A percentile compares a stretch with the other conserved stretches of the same genome.
Conservation (phyloP, 306 rosid species). For the Senna siamea region DNA sequence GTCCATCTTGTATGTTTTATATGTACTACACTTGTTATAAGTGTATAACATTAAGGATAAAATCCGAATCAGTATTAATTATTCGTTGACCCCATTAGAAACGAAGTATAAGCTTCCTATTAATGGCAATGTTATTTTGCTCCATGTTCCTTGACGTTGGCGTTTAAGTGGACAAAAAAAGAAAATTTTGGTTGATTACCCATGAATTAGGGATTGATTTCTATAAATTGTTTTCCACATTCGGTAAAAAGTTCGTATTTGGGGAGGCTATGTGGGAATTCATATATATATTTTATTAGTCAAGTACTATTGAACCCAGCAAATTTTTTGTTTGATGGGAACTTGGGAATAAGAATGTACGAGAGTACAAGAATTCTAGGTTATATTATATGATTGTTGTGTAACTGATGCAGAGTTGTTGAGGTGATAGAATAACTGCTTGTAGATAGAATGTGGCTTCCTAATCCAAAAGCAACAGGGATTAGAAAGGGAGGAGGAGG, state of each 20-base stretch:
- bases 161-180: slow-evolving; percentile 34
- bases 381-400: neutral
- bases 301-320: neutral
- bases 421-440: neutral
- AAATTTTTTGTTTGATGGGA: neutral
- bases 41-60: too few species aligned
- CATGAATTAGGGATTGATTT: slow-evolving; percentile 39
- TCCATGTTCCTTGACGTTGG: neutral
- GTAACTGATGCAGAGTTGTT: neutral
- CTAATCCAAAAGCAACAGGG: slow-evolving; percentile 35
- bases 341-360: neutral
- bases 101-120: slow-evolving; percentile 17
- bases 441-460: slow-evolving; percentile 60
- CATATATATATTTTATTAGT: neutral
- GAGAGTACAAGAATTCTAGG: neutral
- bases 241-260: neutral
- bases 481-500: slow-evolving; percentile 55
- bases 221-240: slow-evolving; percentile 34
- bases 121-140: slow-evolving; percentile 7
- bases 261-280: neutral
- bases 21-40: too few species aligned
- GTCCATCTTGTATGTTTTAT: too few species aligned
- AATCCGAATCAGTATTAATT: too few species aligned
- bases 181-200: slow-evolving; percentile 45
- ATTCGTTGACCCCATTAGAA: neutral